Base-by-base conservation (phyloP, 2,329 filamentous ascomycete species). In the Trichoderma pleuroti region DNA sequence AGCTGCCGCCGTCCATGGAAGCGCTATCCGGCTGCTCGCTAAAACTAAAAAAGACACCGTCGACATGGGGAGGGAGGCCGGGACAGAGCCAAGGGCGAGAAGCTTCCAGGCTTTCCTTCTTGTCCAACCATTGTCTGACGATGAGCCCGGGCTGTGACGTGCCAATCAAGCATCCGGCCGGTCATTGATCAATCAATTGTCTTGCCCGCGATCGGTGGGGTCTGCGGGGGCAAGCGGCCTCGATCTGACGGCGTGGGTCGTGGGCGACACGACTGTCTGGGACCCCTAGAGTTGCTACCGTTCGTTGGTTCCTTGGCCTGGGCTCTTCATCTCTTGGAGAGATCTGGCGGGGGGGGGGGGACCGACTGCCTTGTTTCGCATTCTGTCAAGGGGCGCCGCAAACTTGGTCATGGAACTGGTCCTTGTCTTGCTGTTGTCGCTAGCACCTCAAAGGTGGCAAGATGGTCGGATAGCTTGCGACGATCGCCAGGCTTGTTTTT, bases 161-260 rank as follows among this genome's bases (percentile, higher is more conserved):
- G 52, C 36, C 36, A 42, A 59, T 60, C 65, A 60, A 59, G 39
- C 65, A 68, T 18, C 12, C 54, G 21, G 21, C 16, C 42, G n/a
- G 18, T 26, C 65, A 68, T 60, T 68, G 36, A 68, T 34, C 39
- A 52, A 52, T 36, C 65, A 60, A 60, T 36, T 28, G n/a, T 56
- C 32, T 39, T 21, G 59, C 16, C 16, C 46, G 56, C 36, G 65
- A 70, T 64, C 60, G 68, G 68, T 70, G 67, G 68, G 36, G 68
- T 64, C 49, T 64, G 68, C 68, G 68, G 68, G 60, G 49, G 16
- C 42, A 32, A 8, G 52, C 34, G 61, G 46, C 68, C 32, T 70
- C 68, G 68, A 70, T 70, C 68, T 70, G 60, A 59, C 61, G 52
- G 39, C 60, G 59, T 64, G 68, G 52, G 61, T 64, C 46, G 56